Evolutionary conservation across 345 rosid genomes (phyloP).

Genomic region (Sonneratia alba): DNA sequence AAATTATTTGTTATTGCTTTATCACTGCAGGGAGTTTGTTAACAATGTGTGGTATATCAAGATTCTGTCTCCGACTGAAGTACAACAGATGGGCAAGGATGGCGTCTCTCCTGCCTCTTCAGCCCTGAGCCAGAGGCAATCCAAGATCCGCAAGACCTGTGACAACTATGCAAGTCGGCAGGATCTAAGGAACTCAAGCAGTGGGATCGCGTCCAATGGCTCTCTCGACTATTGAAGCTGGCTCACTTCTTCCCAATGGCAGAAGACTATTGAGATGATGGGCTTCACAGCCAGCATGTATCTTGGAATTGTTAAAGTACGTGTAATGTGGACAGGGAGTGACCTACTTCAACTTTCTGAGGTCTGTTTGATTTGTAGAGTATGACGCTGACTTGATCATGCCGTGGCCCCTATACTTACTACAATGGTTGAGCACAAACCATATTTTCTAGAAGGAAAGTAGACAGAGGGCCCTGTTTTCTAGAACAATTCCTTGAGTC

Average conservation of each 20-base stretch:
- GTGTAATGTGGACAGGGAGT: neutral
- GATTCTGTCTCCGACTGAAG: constrained; percentile 36
- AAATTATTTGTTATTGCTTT: neutral
- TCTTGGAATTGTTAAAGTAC: neutral
- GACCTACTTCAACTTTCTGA: neutral
- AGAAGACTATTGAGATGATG: neutral
- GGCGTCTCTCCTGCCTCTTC: constrained; percentile 13
- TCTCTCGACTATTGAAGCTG: neutral
- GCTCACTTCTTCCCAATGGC: neutral
- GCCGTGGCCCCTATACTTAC: neutral
- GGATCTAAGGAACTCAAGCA: neutral
- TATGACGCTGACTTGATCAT: neutral
- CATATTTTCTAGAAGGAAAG: no score
- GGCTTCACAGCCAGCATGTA: neutral
- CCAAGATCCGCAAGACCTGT: constrained; percentile 4
- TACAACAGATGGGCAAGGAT: constrained; percentile 31
- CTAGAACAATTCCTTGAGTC: no score
- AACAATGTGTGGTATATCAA: constrained; percentile 39
- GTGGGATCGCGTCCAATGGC: constrained; percentile 1
- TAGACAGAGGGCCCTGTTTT: no score
- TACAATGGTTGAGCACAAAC: neutral
- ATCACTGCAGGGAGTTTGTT: constrained; percentile 29
- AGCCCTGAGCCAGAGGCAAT: neutral
- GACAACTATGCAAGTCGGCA: neutral
- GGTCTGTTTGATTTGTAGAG: neutral